These are phyloP conservation scores for Aleurites moluccanus DNA, from an alignment of 441 rosid species.

Conservation along the genomic window DNA sequence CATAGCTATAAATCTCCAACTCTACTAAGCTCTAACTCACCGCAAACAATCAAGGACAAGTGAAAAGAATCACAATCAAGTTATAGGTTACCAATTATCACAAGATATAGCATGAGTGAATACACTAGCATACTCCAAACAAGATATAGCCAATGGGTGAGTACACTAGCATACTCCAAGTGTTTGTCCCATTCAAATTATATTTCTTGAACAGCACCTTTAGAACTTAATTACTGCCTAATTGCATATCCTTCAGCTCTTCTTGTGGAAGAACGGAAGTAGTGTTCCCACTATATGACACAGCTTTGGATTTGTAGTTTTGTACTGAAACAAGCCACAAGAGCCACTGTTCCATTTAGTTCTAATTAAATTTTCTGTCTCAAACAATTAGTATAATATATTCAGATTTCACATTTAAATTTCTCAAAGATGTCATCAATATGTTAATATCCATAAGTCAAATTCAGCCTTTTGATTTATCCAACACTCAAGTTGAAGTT, in stretches of 20 bases:
- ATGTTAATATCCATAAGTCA: neutral
- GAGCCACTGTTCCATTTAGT: no score
- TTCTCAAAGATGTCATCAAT: neutral
- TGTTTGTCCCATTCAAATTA: neutral
- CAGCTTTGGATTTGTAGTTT: neutral
- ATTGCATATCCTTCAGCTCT: neutral
- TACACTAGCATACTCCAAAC: no score
- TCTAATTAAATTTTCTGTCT: neutral
- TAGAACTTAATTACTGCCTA: neutral
- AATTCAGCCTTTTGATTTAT: neutral
- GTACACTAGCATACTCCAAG: neutral
- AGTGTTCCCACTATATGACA: neutral
- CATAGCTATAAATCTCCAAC: neutral
- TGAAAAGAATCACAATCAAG: neutral
- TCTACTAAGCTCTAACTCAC: neutral
- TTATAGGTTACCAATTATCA: neutral
- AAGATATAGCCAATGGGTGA: no score
- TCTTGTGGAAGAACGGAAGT: neutral
- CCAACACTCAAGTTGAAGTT: neutral
- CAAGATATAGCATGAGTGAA: neutral
- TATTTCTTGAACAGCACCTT: neutral
- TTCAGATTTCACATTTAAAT: neutral
- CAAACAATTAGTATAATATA: neutral
- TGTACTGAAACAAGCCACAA: neutral
- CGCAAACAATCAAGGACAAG: neutral